A percentile compares a stretch with the other conserved stretches of the same genome.
These are phyloP conservation scores for Logfia minima DNA, from an alignment of 129 eudicot species.

Conservation along the genomic window DNA sequence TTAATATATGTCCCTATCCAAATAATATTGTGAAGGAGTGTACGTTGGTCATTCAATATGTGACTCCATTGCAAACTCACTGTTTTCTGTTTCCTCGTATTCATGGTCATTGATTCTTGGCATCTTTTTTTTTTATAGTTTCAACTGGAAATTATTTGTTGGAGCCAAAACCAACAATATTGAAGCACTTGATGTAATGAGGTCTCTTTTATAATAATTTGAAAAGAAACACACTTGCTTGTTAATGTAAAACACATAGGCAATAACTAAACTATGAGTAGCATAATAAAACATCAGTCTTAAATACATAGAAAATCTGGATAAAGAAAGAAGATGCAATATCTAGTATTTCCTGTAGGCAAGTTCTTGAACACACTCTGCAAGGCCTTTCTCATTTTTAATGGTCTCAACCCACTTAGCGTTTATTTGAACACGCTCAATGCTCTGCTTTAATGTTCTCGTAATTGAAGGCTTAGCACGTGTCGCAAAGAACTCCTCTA, in stretches of 20 bases:
- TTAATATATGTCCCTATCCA: no score
- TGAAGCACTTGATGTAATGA: not conserved
- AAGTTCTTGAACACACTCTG: slow-evolving; percentile 67
- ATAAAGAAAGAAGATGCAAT: not conserved
- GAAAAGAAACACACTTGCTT: not conserved
- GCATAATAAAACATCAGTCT: not conserved
- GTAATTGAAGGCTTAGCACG: slow-evolving; percentile 67
- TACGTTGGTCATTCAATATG: no score
- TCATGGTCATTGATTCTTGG: no score
- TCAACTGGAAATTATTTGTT: not conserved
- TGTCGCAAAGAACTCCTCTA: slow-evolving; percentile 69
- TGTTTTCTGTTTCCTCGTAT: no score
- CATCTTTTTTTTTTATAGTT: no score
- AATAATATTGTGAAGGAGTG: no score
- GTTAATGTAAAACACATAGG: not conserved
- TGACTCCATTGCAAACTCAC: no score
- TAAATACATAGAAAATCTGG: slow-evolving; percentile 13
- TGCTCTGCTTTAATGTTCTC: slow-evolving; percentile 94
- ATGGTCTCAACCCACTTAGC: slow-evolving; percentile 79
- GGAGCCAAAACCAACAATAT: not conserved
- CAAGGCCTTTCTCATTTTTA: slow-evolving; percentile 63
- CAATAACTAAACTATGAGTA: not conserved
- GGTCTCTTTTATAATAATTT: not conserved
- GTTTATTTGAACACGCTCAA: slow-evolving; percentile 74
- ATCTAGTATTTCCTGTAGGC: slow-evolving; percentile 72